These are phyloP conservation scores for Floccularia luteovirens DNA, from an alignment of 768 basidiomycete genomes.

Conservation along the genomic window DNA sequence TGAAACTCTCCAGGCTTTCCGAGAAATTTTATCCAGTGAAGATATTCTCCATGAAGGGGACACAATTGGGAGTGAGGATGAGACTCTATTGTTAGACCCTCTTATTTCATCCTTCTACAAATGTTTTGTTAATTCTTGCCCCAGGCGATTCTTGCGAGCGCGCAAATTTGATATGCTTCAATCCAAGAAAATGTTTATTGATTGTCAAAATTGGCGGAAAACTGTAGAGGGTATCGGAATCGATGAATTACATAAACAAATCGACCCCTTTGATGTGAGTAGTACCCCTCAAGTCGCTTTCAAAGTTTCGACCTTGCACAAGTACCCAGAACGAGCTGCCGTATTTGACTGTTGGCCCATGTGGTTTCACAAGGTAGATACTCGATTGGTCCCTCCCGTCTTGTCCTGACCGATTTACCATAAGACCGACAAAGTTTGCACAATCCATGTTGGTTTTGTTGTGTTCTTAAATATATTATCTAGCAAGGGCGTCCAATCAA, in stretches of 20 bases:
- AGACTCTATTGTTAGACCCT: constrained; percentile 48
- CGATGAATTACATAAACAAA: constrained; percentile 50
- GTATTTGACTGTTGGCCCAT: constrained; percentile 75
- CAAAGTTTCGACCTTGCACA: background rate
- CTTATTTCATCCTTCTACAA: background rate
- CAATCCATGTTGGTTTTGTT: background rate
- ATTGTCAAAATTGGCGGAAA: constrained; percentile 64
- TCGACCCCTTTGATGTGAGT: constrained; percentile 69
- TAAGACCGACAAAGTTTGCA: constrained; percentile 64
- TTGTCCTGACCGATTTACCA: background rate
- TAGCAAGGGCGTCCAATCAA: constrained; percentile 70
- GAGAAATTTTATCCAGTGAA: constrained; percentile 42
- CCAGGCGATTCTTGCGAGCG: constrained; percentile 71
- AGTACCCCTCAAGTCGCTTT: background rate
- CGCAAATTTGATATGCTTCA: constrained; percentile 54
- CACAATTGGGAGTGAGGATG: constrained; percentile 50
- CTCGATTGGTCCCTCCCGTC: background rate
- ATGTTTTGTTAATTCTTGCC: background rate
- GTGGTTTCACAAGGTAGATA: constrained; percentile 67
- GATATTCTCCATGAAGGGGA: constrained; percentile 53
- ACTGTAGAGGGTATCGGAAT: constrained; percentile 59
- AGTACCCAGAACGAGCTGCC: constrained; percentile 66
- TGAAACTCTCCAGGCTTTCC: constrained; percentile 40
- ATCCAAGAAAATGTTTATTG: constrained; percentile 56
- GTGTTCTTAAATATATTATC: background rate